Evolutionary conservation across 768 basidiomycete genomes (phyloP), one percentile per base, ranked within the genome.

Genomic region (Suillus fuscotomentosus): DNA sequence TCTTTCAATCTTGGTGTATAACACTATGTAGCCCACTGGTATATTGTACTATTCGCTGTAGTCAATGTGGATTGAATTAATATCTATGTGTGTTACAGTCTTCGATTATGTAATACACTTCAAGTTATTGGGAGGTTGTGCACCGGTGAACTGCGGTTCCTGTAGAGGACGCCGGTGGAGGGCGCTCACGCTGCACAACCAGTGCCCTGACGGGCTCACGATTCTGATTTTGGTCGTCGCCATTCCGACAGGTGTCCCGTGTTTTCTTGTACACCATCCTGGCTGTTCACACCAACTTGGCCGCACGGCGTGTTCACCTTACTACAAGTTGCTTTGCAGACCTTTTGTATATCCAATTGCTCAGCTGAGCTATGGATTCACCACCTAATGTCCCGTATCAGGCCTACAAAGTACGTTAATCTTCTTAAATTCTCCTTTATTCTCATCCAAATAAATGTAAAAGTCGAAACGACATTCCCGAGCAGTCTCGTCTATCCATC

Each of bases 391-490:
- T 85, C 14, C 81, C 83, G 5, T 85, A 85, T 73, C 82, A 82
- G 67, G 79, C 83, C 0, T 84, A 84, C 74, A 82, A 71, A 75
- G 83, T 81, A 61, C 61, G 72, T 67, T 15, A 1, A 17, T 42
- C 22, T 5, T 57, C 3, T 41, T 0, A 3, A 2, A 15, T 1
- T 17, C 4, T 17, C 42, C 8, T 14, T 5, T 1, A 39, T 41
- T 3, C 67, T 70, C 27, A 72, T 63, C 31, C n/a, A 1, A 3
- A 47, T 47, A 0, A 61, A 7, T 38, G 36, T 38, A 5, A 60
- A 53, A 84, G 83, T 77, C 84, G 14, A 84, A 83, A 71, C 77
- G 83, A 31, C 84, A 84, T 66, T 80, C 80, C 1, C 77, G 81
- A 60, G 77, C 72, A 4, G 59, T 72, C 20, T 83, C 84, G 1